A percentile compares a stretch with the other conserved stretches of the same genome.
Conservation (phyloP, 2,329 filamentous ascomycete genomes). For the Rhynchosporium agropyri region DNA sequence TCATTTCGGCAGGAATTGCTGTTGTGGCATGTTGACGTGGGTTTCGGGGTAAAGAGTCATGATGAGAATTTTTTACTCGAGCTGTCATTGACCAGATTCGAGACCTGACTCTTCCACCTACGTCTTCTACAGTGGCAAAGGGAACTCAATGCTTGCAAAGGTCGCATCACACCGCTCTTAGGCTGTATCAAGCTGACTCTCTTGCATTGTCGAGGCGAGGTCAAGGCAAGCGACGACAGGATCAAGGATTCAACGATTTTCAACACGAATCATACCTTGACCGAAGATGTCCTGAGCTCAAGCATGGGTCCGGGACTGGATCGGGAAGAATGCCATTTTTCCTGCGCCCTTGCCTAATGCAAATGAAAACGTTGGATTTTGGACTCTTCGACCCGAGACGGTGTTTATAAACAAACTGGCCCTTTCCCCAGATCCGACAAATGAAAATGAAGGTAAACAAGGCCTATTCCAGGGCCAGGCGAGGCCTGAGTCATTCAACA, state of each 20-base stretch:
- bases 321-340: slow-evolving; percentile 12
- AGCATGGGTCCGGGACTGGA: slow-evolving; percentile 26
- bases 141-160: slow-evolving; percentile 30
- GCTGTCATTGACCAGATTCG: slow-evolving; percentile 27
- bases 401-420: slow-evolving; percentile 35
- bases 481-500: slow-evolving; percentile 24
- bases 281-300: slow-evolving; percentile 6
- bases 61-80: slow-evolving; percentile 18
- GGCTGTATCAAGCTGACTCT: slow-evolving; percentile 24
- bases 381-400: slow-evolving; percentile 29
- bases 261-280: slow-evolving; percentile 16
- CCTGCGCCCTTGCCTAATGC: slow-evolving; percentile 31
- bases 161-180: slow-evolving; percentile 30
- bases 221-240: slow-evolving; percentile 25
- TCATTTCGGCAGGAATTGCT: slow-evolving; percentile 20
- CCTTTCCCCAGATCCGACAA: slow-evolving; percentile 25
- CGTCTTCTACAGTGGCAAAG: slow-evolving; percentile 33
- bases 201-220: slow-evolving; percentile 29
- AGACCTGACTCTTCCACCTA: slow-evolving; percentile 20
- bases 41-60: slow-evolving; percentile 16
- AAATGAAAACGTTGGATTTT: slow-evolving; percentile 32
- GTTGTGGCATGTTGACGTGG: slow-evolving; percentile 15
- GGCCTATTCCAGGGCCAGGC: slow-evolving; percentile 35
- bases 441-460: slow-evolving; percentile 36
- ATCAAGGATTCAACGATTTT: slow-evolving; percentile 28